phyloP scores from a whole-genome alignment of 1,284 basidiomycete genomes.

The Tilletiopsis washingtonensis region DNA sequence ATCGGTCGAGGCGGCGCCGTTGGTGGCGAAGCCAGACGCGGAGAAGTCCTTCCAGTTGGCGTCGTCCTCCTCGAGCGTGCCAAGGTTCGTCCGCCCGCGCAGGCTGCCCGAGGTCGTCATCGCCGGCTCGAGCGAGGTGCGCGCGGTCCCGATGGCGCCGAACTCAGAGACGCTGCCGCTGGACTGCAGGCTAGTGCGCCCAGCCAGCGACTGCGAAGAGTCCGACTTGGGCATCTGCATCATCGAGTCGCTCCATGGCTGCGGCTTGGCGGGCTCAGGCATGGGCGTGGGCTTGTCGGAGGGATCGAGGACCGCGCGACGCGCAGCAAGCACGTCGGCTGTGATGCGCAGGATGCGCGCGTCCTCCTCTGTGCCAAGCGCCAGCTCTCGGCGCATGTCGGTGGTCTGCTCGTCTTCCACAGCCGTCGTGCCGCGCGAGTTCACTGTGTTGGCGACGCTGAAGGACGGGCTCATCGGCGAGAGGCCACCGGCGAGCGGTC shows the following conservation, averaged over 20 bases:
- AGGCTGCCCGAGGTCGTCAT: too few species aligned
- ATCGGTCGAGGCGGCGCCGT: too few species aligned
- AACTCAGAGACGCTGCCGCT: too few species aligned
- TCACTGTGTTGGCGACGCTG: too few species aligned
- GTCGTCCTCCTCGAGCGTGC: too few species aligned
- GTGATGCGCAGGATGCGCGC: conserved; percentile 19
- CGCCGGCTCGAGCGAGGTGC: too few species aligned
- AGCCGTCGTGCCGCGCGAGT: too few species aligned
- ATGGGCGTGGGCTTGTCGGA: background rate
- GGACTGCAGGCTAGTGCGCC: too few species aligned
- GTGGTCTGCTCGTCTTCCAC: background rate
- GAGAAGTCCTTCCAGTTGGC: background rate
- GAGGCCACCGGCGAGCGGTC: background rate
- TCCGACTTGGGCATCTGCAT: background rate
- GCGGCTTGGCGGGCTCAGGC: background rate
- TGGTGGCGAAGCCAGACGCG: too few species aligned
- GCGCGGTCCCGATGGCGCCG: too few species aligned
- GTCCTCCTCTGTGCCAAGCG: conserved; percentile 25
- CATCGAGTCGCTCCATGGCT: background rate
- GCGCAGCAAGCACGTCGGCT: conserved; percentile 7
- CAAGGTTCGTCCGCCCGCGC: too few species aligned
- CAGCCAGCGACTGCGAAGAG: too few species aligned
- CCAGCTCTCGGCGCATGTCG: conserved; percentile 6
- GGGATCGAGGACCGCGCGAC: background rate
- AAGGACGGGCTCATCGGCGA: conserved; percentile 7